Conservation (phyloP, 768 basidiomycete species). For the Podaxis sp. region DNA sequence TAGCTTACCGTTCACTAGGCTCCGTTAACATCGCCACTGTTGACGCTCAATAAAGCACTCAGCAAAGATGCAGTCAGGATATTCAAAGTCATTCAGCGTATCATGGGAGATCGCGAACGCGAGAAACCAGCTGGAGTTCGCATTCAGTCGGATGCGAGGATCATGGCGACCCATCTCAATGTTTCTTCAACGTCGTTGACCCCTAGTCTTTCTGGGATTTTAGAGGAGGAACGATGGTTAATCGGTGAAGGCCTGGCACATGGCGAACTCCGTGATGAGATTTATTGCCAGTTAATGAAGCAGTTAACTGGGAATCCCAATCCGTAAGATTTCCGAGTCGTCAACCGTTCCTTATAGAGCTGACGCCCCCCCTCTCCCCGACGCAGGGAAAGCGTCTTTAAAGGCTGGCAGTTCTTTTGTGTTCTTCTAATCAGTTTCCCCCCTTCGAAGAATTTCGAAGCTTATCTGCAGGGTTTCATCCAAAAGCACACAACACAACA, state of each 20-base stretch:
- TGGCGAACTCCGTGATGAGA: slow-evolving; percentile 87
- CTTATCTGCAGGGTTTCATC: slow-evolving; percentile 79
- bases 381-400: slow-evolving; percentile 77
- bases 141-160: slow-evolving; percentile 39
- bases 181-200: slow-evolving; percentile 46
- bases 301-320: slow-evolving; percentile 83
- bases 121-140: slow-evolving; percentile 58
- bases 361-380: slow-evolving; percentile 8
- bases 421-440: slow-evolving; percentile 91
- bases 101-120: slow-evolving; percentile 91
- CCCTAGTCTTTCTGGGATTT: slow-evolving; percentile 35
- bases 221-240: slow-evolving; percentile 89
- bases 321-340: slow-evolving; percentile 46
- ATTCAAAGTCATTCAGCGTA: slow-evolving; percentile 87
- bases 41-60: slow-evolving; percentile 63
- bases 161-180: slow-evolving; percentile 41
- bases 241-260: slow-evolving; percentile 75
- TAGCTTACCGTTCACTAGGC: slow-evolving; percentile 31
- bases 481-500: slow-evolving; percentile 61
- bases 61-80: slow-evolving; percentile 78
- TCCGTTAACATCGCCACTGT: slow-evolving; percentile 70
- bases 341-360: not conserved
- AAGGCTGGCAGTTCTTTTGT: slow-evolving; percentile 91
- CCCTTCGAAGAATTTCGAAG: slow-evolving; percentile 90
- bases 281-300: slow-evolving; percentile 92